Conservation (phyloP, 2,329 filamentous ascomycete species). For the Fusarium bulbicola region DNA sequence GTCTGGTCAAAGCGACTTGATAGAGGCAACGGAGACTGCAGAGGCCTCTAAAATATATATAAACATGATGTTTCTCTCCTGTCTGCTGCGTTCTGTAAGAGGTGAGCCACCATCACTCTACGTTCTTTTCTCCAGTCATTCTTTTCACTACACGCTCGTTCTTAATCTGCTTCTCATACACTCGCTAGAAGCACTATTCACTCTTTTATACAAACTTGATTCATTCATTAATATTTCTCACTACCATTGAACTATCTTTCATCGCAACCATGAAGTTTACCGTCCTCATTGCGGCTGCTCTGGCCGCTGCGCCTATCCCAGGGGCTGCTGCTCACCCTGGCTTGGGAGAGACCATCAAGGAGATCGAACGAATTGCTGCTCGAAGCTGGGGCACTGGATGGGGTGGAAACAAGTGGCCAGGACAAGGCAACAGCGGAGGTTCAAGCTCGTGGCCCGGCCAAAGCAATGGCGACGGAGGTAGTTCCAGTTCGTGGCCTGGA, state of each 20-base stretch:
- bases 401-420: conserved; percentile 13
- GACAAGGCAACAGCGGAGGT: not conserved
- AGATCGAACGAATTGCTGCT: conserved; percentile 30
- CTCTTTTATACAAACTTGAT: not conserved
- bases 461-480: not conserved
- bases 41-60: conserved; percentile 9
- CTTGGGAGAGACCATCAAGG: conserved; percentile 38
- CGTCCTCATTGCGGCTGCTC: conserved; percentile 30
- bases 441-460: not conserved
- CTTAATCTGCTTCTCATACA: conserved; percentile 7
- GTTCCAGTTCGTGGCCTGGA: not conserved
- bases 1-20: not conserved
- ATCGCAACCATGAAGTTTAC: conserved; percentile 41
- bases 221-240: not conserved
- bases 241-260: not conserved
- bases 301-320: conserved; percentile 32
- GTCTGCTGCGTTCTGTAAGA: not conserved
- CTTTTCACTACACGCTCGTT: not conserved
- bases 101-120: conserved; percentile 1
- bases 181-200: conserved; percentile 6
- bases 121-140: conserved; percentile 15
- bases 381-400: conserved; percentile 27
- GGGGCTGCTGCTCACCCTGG: conserved; percentile 30
- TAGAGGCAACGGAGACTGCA: not conserved
- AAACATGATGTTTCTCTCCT: not conserved